Percentiles rank a stretch among this genome's conserved stretches.
Evolutionary conservation across 176 grass and related monocot species (phyloP).

Genomic region (Phyllostachys edulis): DNA sequence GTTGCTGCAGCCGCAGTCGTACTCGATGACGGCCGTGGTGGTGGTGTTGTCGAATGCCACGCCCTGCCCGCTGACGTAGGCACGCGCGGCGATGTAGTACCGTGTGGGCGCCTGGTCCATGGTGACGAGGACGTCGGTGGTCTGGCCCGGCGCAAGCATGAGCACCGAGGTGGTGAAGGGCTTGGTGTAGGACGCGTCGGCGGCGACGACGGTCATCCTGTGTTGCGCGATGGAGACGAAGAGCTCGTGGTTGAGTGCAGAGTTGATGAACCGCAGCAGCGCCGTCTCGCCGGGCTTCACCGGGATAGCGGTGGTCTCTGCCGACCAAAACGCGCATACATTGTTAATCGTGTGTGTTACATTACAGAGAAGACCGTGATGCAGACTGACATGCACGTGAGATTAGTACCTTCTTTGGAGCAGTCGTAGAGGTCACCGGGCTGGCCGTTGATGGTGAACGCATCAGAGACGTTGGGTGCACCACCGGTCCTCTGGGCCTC

Average conservation of each 20-base stretch:
- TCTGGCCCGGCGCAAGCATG: constrained; percentile 79
- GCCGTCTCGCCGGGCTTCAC: constrained; percentile 71
- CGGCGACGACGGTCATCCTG: constrained; percentile 67
- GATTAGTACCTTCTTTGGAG: constrained; percentile 48
- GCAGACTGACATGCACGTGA: background rate
- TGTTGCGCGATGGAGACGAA: constrained; percentile 74
- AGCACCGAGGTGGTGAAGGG: constrained; percentile 67
- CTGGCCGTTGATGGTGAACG: constrained; percentile 84
- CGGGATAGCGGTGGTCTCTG: constrained; percentile 56
- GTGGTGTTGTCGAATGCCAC: constrained; percentile 76
- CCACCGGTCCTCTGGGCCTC: constrained; percentile 61
- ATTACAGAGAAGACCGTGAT: background rate
- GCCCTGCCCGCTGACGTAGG: constrained; percentile 47
- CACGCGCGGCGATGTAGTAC: constrained; percentile 69
- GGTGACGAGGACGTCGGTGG: constrained; percentile 79
- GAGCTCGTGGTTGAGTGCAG: constrained; percentile 73
- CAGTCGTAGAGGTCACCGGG: constrained; percentile 76
- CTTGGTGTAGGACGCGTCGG: constrained; percentile 72
- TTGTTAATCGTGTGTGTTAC: background rate
- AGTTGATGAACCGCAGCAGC: constrained; percentile 80
- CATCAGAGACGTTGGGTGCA: constrained; percentile 70
- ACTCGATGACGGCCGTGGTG: constrained; percentile 71
- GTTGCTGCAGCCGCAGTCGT: constrained; percentile 69
- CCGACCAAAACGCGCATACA: background rate
- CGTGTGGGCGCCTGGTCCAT: constrained; percentile 64